Base-by-base conservation (phyloP, 208 protist genomes). In the Jaenimonas drosophilae region DNA sequence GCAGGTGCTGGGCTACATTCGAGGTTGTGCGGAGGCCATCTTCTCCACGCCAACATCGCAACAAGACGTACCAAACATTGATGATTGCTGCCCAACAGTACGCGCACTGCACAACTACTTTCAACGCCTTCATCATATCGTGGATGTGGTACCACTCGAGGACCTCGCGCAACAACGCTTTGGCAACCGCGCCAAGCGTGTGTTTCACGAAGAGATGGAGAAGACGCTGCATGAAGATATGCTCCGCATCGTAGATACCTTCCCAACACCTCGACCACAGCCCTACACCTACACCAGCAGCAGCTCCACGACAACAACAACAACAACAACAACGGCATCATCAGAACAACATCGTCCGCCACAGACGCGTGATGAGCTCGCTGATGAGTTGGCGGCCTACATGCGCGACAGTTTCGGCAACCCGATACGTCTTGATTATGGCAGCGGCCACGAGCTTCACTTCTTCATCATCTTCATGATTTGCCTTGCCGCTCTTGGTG, bases 391-490 rank as follows among this genome's bases (percentile, higher is more conserved):
- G 7, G 57, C 52, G 2, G 58, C 58, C 12, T 99, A 99, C 66
- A 51, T 97, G 5, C 53, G 66, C 31, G 88, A 96, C 40, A 49
- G 74, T 25, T 98, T 99, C 41, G 98, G 98, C 2, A 98, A 99
- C 57, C 40, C 54, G 20, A 89, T 70, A 2, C 83, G 98, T 31
- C 96, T 99, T 4, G 98, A 99, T 72, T 99, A 99, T 62, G 98
- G 98, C 43, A 99, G 95, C 5, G 97, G 98, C 16, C 97, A 99
- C 57, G 98, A 99, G 67, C 48, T 97, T n/a, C 75, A 95, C 49
- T 99, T 99, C 64, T 82, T 98, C 24, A 72, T 82, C 2, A 91
- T 93, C 14, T 27, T 99, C 21, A 88, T 86, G 62, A 91, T 91
- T 19, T 86, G 78, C 58, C 68, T 98, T 5, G 52, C 73, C 46